Evolutionary conservation across 73 alveolate genomes (phyloP).

Genomic region (Tetrahymena malaccensis): DNA sequence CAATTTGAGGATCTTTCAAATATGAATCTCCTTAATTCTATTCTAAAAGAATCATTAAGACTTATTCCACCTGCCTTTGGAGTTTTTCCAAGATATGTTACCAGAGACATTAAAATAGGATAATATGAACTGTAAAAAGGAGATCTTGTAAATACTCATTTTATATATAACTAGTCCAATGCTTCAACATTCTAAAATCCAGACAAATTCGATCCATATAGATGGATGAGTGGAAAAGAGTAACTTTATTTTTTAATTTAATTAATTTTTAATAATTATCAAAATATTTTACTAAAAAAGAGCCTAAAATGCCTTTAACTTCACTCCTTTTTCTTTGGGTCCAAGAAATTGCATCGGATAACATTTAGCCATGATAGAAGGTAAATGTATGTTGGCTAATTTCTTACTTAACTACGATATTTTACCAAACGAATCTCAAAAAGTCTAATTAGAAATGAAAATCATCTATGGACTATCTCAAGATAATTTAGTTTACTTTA

Average conservation of each 20-base stretch:
- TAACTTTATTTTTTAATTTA: not conserved
- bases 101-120: slow-evolving; percentile 3
- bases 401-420: slow-evolving; percentile 5
- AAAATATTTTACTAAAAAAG: not conserved
- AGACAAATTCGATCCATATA: slow-evolving; percentile 9
- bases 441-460: not conserved
- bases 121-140: not conserved
- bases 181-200: not conserved
- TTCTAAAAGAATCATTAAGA: not conserved
- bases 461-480: not conserved
- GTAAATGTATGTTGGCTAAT: slow-evolving; percentile 6
- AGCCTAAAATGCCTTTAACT: not conserved
- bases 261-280: too few relatives aligned
- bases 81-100: not conserved
- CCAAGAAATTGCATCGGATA: slow-evolving; percentile 25
- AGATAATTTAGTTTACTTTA: not conserved
- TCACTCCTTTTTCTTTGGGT: slow-evolving; percentile 19
- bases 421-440: not conserved
- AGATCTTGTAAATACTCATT: not conserved
- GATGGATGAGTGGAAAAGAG: slow-evolving; percentile 3
- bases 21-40: not conserved
- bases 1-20: not conserved
- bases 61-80: not conserved
- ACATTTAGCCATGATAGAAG: slow-evolving; percentile 8
- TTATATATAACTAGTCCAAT: not conserved